Conservation (phyloP, 2,329 filamentous ascomycete species). For the Botrytis byssoidea region DNA sequence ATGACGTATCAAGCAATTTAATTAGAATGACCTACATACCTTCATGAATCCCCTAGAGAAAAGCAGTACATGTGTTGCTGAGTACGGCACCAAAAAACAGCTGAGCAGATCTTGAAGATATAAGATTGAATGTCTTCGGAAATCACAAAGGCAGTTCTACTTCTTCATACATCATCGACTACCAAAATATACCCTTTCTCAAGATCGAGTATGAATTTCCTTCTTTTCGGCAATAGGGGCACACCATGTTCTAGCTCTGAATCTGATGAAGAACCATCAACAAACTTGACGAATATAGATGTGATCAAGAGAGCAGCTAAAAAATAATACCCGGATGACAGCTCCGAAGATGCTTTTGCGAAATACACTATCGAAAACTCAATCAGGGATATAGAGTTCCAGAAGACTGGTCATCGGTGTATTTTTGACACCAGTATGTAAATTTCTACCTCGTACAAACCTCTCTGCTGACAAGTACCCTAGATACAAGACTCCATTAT, state of each 20-base stretch:
- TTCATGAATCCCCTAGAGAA: neutral
- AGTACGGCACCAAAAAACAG: neutral
- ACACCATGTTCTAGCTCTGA: neutral
- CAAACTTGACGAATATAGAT: neutral
- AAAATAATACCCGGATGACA: neutral
- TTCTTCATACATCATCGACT: neutral
- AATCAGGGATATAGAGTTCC: neutral
- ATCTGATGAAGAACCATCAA: neutral
- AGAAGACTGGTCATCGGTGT: neutral
- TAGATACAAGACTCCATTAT: neutral
- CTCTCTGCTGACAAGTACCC: neutral
- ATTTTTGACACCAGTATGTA: neutral
- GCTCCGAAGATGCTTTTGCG: neutral
- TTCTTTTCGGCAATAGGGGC: neutral
- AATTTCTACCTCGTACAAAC: accelerated
- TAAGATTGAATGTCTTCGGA: too few relatives aligned
- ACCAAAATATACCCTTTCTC: neutral
- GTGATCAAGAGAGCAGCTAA: neutral
- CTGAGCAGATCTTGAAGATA: neutral
- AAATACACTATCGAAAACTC: neutral
- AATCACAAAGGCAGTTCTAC: neutral
- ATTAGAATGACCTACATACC: neutral
- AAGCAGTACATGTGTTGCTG: neutral
- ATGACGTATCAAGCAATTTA: neutral
- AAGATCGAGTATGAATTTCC: neutral